phyloP scores from a whole-genome alignment of 1,284 basidiomycete genomes.

The Stereum hirsutum region DNA sequence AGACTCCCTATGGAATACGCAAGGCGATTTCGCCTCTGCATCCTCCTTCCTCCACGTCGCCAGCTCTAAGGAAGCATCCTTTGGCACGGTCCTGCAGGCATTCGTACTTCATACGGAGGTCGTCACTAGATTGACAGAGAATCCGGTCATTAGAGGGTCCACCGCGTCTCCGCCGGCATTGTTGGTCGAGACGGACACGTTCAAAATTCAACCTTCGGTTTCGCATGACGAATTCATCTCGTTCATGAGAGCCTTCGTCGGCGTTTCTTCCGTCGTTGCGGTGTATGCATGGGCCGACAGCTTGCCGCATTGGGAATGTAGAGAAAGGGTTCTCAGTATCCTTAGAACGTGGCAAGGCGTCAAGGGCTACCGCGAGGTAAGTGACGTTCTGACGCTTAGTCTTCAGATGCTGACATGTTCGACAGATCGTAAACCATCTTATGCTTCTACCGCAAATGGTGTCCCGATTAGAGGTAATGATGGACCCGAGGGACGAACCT shows the following conservation, averaged over 20 bases:
- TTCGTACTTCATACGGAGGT: slow-evolving; percentile 51
- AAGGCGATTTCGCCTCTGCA: slow-evolving; percentile 39
- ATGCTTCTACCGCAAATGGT: slow-evolving; percentile 55
- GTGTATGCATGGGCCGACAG: slow-evolving; percentile 77
- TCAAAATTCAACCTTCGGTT: slow-evolving; percentile 11
- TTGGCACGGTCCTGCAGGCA: slow-evolving; percentile 62
- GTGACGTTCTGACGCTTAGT: slow-evolving; percentile 6
- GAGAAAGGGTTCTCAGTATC: slow-evolving; percentile 52
- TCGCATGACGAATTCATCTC: slow-evolving; percentile 52
- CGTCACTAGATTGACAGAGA: slow-evolving; percentile 33
- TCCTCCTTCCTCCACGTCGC: slow-evolving; percentile 46
- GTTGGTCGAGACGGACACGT: slow-evolving; percentile 9
- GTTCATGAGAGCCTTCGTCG: slow-evolving; percentile 56
- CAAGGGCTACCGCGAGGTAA: slow-evolving; percentile 55
- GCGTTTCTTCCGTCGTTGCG: slow-evolving; percentile 57
- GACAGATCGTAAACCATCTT: slow-evolving; percentile 57
- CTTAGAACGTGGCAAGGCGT: slow-evolving; percentile 62
- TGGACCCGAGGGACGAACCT: slow-evolving; percentile 43
- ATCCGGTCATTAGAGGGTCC: slow-evolving; percentile 27
- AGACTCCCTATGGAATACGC: slow-evolving; percentile 44
- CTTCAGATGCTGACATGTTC: background rate
- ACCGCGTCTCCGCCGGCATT: slow-evolving; percentile 22
- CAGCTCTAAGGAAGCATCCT: slow-evolving; percentile 50
- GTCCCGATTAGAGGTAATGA: slow-evolving; percentile 54
- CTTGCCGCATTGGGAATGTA: slow-evolving; percentile 52